Evolutionary conservation across 768 basidiomycete genomes (phyloP), one percentile per base, ranked within the genome.

Genomic region (Boletus rex-veris): DNA sequence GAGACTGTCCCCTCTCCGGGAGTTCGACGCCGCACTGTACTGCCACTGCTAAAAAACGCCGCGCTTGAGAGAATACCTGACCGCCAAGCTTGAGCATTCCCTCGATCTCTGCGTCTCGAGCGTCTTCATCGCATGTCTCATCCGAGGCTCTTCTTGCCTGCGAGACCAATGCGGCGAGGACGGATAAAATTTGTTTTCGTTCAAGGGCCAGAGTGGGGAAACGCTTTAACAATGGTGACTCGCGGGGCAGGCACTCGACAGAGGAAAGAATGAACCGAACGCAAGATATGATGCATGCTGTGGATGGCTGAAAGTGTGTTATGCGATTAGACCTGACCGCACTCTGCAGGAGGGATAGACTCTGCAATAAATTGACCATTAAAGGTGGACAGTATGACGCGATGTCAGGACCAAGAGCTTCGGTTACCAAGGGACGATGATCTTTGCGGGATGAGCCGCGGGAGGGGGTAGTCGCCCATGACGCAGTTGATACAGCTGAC

Each of bases 211-310:
- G 78, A 4, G 76, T 55, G 0, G 88, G 81, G 61, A 83, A 84
- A 43, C 74, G 77, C 58, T 79, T 81, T 18, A 99, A 78, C 19
- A 89, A 72, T 0, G 80, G 78, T 1, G 92, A 87, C 58, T 96
- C 92, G 42, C 91, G 86, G 38, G 85, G 83, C 21, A 97, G 77
- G 51, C 92, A 95, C 53, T 89, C 89, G 15, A 92, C 85, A 11
- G 87, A 81, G 28, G 85, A 82, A 41, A 99, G 80, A 16, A 96
- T 87, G 28, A 86, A 83, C 31, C 95, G 88, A 44, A 98, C 92
- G 50, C 90, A 92, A 12, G 92, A 93, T 60, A 99, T 94, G 55
- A 98, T 88, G 70, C 86, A 94, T 14, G 94, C 95, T 0, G 95
- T 92, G 3, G 93, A 88, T 7, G 96, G 94, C 64, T 94, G 92